Percentiles rank a stretch among this genome's conserved stretches.
Evolutionary conservation across 495 filamentous ascomycete genomes (phyloP).

Genomic region (Lineolata rhizophorae): DNA sequence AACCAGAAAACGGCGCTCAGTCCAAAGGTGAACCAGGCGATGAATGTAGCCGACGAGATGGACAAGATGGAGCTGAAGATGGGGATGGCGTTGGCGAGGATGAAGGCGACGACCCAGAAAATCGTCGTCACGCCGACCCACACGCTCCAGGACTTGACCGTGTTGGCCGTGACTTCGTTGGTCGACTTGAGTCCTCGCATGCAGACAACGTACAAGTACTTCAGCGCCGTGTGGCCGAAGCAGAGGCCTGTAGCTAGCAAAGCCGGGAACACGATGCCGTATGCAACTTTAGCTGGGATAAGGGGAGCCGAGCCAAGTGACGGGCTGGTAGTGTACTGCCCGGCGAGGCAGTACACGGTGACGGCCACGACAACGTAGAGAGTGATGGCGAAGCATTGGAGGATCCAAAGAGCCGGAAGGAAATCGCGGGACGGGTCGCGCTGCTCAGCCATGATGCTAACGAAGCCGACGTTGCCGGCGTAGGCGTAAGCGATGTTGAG

Average conservation of each 20-base stretch:
- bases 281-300: conserved; percentile 3
- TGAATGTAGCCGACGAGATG: no score
- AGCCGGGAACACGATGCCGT: conserved; percentile 1
- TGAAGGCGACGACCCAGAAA: conserved; percentile 44
- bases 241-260: conserved; percentile 1
- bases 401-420: conserved; percentile 10
- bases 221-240: conserved; percentile 14
- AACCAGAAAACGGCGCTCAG: no score
- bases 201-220: conserved; percentile 48
- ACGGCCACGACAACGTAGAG: conserved; percentile 5
- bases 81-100: conserved; percentile 51
- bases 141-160: conserved; percentile 23
- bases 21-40: no score
- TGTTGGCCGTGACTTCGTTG: conserved; percentile 36
- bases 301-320: conserved; percentile 1
- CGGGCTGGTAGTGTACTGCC: conserved; percentile 1
- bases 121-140: conserved; percentile 37
- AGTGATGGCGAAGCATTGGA: conserved; percentile 4
- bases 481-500: background rate
- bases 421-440: conserved; percentile 9
- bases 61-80: conserved; percentile 42
- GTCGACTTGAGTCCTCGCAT: conserved; percentile 34
- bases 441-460: conserved; percentile 11
- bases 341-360: conserved; percentile 2
- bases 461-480: conserved; percentile 13